Conservation (phyloP, 73 alveolate genomes). For the Loxodes magnus region DNA sequence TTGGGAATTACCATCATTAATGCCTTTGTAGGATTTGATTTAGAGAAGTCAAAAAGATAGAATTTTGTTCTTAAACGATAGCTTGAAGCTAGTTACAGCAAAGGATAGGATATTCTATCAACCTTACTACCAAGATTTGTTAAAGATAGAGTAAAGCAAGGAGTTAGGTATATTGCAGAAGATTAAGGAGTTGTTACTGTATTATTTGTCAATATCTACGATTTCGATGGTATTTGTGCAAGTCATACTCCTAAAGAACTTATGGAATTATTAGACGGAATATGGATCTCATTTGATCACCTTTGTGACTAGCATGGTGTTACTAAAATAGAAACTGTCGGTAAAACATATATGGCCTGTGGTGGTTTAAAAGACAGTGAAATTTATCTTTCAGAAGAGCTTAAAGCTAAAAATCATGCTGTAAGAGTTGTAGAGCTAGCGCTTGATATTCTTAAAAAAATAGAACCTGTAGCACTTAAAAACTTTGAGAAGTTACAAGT, state of each 20-base stretch:
- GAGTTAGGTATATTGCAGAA: slow-evolving; percentile 47
- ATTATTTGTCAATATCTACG: slow-evolving; percentile 47
- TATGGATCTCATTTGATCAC: slow-evolving; percentile 56
- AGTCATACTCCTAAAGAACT: slow-evolving; percentile 31
- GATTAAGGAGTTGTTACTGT: slow-evolving; percentile 57
- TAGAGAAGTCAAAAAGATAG: slow-evolving; percentile 13
- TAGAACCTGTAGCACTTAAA: neutral
- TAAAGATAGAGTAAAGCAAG: slow-evolving; percentile 46
- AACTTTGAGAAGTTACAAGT: slow-evolving; percentile 19
- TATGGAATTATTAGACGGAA: slow-evolving; percentile 35
- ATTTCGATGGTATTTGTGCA: slow-evolving; percentile 51
- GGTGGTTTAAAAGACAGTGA: slow-evolving; percentile 64
- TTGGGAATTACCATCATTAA: neutral
- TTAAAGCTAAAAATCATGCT: slow-evolving; percentile 6
- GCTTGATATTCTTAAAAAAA: neutral
- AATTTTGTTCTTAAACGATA: neutral
- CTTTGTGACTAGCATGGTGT: slow-evolving; percentile 34
- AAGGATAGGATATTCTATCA: slow-evolving; percentile 27
- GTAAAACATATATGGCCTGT: slow-evolving; percentile 66
- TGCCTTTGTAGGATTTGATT: neutral
- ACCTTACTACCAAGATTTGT: slow-evolving; percentile 52
- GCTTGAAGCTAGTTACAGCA: neutral
- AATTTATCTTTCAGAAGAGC: slow-evolving; percentile 6
- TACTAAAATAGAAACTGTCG: slow-evolving; percentile 66
- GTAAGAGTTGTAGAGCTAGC: neutral